Evolutionary conservation across 1,284 basidiomycete species (phyloP), one percentile per base, ranked within the genome.

Genomic region (Golubevia pallescens): DNA sequence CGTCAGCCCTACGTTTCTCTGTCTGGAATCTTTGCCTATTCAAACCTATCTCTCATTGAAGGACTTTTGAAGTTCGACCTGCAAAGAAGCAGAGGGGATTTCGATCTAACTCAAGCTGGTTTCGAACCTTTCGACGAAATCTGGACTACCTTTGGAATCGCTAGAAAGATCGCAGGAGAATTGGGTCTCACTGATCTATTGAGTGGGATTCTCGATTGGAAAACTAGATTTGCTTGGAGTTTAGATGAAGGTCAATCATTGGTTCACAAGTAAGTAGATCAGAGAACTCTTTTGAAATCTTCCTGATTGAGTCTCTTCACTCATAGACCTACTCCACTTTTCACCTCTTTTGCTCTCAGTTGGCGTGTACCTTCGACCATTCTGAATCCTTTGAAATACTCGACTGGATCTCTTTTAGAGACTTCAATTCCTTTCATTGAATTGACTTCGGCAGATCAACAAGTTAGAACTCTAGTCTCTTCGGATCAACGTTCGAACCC

Each of bases 91-190:
- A 56, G 13, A 32, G 54, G 54, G 0, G 61, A 66, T 0, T 74
- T 54, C 58, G 62, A 69, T 10, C 32, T 72, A 2, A 65, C 63
- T 4, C 52, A 71, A 1, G 63, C 70, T 0, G 73, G 73, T 1
- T 28, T 74, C n/a, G 73, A 74, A 55, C 73, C 73, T 0, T 72
- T 54, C 48, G 73, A 74, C n/a, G 73, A 74, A 3, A 7, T 68
- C 0, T 74, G 73, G 73, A 34, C 63, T 48, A 61, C 67, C 0
- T 66, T 74, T 14, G 62, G 60, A 0, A 58, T 69, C 1, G 70
- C 72, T 1, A 34, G 65, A 1, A 20, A 38, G 14, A 58, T 69
- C 6, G 65, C 70, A 0, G 10, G 62, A 3, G 8, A 57, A 2
- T 61, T 74, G 0, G 58, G 54, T 1, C 56, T 74, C 0, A n/a